Evolutionary conservation across 1,284 basidiomycete species (phyloP).

Genomic region (Waitea zeae): DNA sequence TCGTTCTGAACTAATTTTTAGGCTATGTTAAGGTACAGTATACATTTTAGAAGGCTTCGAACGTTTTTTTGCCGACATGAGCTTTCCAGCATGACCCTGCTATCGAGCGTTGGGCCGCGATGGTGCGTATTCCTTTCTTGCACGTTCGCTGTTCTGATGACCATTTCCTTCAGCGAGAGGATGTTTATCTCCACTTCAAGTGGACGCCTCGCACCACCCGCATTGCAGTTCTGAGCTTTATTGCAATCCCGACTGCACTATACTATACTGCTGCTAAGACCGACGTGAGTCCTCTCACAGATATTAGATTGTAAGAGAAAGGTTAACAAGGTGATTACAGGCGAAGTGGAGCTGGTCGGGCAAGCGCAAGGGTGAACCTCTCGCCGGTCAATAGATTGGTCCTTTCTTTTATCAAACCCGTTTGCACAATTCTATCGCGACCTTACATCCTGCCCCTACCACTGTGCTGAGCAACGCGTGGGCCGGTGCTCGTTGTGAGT

Average conservation of each 20-base stretch:
- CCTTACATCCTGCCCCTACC: slow-evolving; percentile 74
- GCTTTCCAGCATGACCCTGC: slow-evolving; percentile 62
- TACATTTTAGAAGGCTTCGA: no score
- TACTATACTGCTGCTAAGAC: slow-evolving; percentile 18
- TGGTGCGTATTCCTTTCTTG: slow-evolving; percentile 32
- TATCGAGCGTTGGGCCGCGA: slow-evolving; percentile 62
- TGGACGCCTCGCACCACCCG: slow-evolving; percentile 51
- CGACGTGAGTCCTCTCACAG: slow-evolving; percentile 14
- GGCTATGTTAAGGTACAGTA: no score
- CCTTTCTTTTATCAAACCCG: slow-evolving; percentile 16
- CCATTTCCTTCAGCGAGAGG: slow-evolving; percentile 45
- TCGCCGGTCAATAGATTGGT: slow-evolving; percentile 9
- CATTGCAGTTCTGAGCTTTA: slow-evolving; percentile 28
- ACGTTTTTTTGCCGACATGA: no score
- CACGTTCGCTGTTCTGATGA: slow-evolving; percentile 4
- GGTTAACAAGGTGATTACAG: slow-evolving; percentile 10
- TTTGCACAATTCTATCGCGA: slow-evolving; percentile 83
- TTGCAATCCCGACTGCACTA: slow-evolving; percentile 28
- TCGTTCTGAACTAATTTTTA: no score
- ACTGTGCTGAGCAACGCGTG: slow-evolving; percentile 81
- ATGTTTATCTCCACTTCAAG: slow-evolving; percentile 62
- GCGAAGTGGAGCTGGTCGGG: slow-evolving; percentile 19
- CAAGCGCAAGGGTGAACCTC: slow-evolving; percentile 19
- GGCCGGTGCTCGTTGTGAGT: slow-evolving; percentile 82
- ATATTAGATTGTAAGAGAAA: neutral